Conservation (phyloP, 225 moss, liverwort and hornwort species). For the Polytrichum formosum region DNA sequence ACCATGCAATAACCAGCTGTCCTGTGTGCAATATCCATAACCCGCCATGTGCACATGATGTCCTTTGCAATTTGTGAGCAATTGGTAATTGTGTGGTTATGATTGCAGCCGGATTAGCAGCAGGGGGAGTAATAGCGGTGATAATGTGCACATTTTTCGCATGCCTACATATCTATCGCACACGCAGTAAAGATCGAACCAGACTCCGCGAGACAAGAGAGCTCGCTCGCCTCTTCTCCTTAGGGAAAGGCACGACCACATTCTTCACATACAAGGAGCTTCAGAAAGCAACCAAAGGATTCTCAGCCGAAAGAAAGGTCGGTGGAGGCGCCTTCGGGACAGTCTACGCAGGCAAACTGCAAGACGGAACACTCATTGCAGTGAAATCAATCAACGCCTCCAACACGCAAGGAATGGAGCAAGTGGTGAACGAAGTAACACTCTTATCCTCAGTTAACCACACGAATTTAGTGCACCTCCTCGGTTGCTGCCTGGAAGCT, state of each 20-base stretch:
- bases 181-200: neutral
- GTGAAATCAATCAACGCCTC: constrained; percentile 21
- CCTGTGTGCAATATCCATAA: neutral
- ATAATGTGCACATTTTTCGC: neutral
- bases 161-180: neutral
- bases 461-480: constrained; percentile 40
- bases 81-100: neutral
- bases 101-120: constrained; percentile 1
- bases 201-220: constrained; percentile 5
- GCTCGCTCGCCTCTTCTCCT: constrained; percentile 11
- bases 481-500: constrained; percentile 40
- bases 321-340: constrained; percentile 24
- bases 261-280: constrained; percentile 26
- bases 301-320: constrained; percentile 14
- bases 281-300: constrained; percentile 22
- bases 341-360: constrained; percentile 30
- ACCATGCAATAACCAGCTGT: neutral
- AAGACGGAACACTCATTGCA: constrained; percentile 22
- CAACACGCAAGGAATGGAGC: neutral
- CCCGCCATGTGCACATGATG: neutral
- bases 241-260: constrained; percentile 5
- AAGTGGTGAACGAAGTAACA: constrained; percentile 37
- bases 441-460: constrained; percentile 37
- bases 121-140: neutral
- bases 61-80: neutral